These are phyloP conservation scores for Brassica hybrid DNA, from an alignment of 441 rosid genomes.

Conservation along the genomic window DNA sequence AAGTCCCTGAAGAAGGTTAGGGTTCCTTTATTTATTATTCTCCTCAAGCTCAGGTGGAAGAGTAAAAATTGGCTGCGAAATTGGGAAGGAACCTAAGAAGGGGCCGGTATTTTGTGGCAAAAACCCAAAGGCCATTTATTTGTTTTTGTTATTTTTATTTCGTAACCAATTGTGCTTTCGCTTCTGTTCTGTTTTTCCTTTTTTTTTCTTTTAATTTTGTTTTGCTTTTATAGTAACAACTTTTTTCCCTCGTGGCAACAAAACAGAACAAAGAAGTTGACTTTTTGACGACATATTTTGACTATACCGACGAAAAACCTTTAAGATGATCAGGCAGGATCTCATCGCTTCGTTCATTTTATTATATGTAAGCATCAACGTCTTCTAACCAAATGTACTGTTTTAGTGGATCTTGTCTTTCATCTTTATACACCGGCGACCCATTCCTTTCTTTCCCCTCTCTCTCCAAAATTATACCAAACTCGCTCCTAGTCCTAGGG, in stretches of 20 bases:
- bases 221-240: not conserved
- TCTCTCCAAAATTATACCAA: conserved; percentile 34
- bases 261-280: conserved; percentile 5
- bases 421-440: no score
- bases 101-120: not conserved
- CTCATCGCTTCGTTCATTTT: not conserved
- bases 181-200: not conserved
- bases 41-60: conserved; percentile 7
- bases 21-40: conserved; percentile 14
- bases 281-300: not conserved
- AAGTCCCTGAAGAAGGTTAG: conserved; percentile 5
- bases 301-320: not conserved
- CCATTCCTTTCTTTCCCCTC: not conserved
- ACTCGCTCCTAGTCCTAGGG: conserved; percentile 25
- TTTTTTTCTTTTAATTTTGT: no score
- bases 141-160: not conserved
- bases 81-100: not conserved
- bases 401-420: not conserved
- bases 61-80: conserved; percentile 36
- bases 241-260: not conserved
- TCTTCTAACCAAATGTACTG: no score
- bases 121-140: not conserved
- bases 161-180: conserved; percentile 20
- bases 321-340: not conserved
- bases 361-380: no score